phyloP scores from a whole-genome alignment of 257 asterid species.

The Solanum tacnaense region DNA sequence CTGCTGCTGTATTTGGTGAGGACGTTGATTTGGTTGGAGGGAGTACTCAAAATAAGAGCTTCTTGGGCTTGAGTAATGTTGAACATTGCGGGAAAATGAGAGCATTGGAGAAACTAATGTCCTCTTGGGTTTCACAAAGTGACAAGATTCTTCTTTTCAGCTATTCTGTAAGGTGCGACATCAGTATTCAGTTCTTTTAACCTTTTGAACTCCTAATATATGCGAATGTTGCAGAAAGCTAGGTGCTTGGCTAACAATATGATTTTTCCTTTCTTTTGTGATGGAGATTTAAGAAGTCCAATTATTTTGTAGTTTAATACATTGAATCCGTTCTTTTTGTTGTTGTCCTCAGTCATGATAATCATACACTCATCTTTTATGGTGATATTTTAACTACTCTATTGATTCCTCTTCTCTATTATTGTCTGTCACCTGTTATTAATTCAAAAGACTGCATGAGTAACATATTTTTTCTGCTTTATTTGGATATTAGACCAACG shows the following conservation, averaged over 20 bases:
- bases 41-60: conserved; percentile 51
- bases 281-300: not conserved
- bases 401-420: not conserved
- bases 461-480: not conserved
- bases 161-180: conserved; percentile 72
- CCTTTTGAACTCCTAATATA: not conserved
- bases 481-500: not conserved
- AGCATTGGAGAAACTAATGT: conserved; percentile 74
- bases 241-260: not conserved
- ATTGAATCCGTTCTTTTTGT: not conserved
- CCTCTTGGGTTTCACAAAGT: conserved; percentile 62
- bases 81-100: conserved; percentile 94
- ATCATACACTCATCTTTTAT: not conserved
- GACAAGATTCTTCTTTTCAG: conserved; percentile 97
- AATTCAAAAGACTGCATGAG: not conserved
- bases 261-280: not conserved
- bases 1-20: conserved; percentile 54
- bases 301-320: not conserved
- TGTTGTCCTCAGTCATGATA: not conserved
- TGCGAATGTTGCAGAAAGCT: not conserved
- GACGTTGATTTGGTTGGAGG: conserved; percentile 79
- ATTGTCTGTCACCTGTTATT: not conserved
- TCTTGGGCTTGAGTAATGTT: conserved; percentile 85
- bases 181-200: not conserved
- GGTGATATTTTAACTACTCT: not conserved